Conservation (phyloP, 768 basidiomycete species). For the Tricholoma furcatifolium region DNA sequence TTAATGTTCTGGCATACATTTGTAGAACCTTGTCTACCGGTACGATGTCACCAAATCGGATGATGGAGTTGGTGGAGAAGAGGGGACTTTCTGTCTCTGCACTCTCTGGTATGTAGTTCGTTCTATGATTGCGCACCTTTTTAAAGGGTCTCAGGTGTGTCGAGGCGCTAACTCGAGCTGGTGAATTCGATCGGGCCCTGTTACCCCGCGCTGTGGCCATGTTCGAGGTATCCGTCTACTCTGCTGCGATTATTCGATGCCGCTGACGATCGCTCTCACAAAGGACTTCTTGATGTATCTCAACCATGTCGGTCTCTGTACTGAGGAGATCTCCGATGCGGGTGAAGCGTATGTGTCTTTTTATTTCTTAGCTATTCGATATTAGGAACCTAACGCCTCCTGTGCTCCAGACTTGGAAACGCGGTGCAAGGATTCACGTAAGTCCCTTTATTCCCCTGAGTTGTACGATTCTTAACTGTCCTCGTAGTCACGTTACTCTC, state of each 20-base stretch:
- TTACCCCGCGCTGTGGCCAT: conserved; percentile 73
- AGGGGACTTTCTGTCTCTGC: conserved; percentile 92
- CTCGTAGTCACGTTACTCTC: conserved; percentile 70
- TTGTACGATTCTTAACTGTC: background rate
- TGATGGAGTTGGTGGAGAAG: conserved; percentile 95
- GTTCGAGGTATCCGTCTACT: conserved; percentile 70
- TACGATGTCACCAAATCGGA: conserved; percentile 85
- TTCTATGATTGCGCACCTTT: background rate
- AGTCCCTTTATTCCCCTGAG: conserved; percentile 25
- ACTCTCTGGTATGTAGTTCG: conserved; percentile 60
- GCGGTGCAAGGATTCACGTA: conserved; percentile 91
- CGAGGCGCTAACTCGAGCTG: conserved; percentile 87
- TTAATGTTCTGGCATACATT: too few relatives aligned
- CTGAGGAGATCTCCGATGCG: conserved; percentile 81
- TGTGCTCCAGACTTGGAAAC: conserved; percentile 63
- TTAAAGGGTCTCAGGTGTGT: conserved; percentile 55
- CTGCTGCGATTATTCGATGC: background rate
- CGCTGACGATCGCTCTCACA: background rate
- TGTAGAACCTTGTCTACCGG: conserved; percentile 79
- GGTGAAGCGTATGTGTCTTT: conserved; percentile 67
- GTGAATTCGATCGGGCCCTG: conserved; percentile 68
- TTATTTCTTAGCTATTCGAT: background rate
- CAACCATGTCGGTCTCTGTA: conserved; percentile 86
- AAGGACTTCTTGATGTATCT: conserved; percentile 79
- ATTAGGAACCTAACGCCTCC: background rate